Evolutionary conservation across 2,329 filamentous ascomycete species (phyloP).

Genomic region (Penicillium crustosum): DNA sequence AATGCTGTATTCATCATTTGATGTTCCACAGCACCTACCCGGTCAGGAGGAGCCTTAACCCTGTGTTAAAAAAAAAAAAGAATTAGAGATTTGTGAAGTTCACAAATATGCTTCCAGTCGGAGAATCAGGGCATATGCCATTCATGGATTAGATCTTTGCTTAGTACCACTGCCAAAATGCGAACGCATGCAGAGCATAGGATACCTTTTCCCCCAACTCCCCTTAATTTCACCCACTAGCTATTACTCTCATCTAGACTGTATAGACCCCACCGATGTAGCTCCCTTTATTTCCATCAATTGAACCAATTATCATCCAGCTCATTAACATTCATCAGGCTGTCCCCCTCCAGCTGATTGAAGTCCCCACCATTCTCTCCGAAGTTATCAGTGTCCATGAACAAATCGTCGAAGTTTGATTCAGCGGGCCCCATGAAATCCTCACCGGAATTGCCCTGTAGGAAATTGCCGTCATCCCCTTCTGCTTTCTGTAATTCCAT

Average conservation of each 20-base stretch:
- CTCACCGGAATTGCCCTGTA: slow-evolving; percentile 29
- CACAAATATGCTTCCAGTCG: background rate
- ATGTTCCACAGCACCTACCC: background rate
- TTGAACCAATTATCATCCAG: slow-evolving; percentile 45
- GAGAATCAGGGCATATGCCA: background rate
- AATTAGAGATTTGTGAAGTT: background rate
- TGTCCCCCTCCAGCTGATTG: slow-evolving; percentile 38
- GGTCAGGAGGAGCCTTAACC: background rate
- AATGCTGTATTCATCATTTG: background rate
- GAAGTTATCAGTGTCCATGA: slow-evolving; percentile 42
- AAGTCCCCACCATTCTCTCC: slow-evolving; percentile 36
- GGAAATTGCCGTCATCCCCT: slow-evolving; percentile 15
- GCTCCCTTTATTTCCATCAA: slow-evolving; percentile 15
- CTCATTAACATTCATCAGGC: slow-evolving; percentile 41
- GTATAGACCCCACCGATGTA: background rate
- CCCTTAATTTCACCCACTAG: background rate
- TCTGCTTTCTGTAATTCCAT: slow-evolving; percentile 36
- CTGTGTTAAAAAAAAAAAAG: background rate
- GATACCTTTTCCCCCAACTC: slow-evolving; percentile 1
- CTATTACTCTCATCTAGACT: background rate
- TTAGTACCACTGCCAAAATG: slow-evolving; percentile 12
- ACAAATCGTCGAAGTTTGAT: slow-evolving; percentile 49
- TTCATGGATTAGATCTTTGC: background rate
- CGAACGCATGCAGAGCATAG: slow-evolving; percentile 15
- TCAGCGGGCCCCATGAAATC: slow-evolving; percentile 42